Evolutionary conservation across 2,329 filamentous ascomycete genomes (phyloP).

Genomic region (Fusarium continuum): DNA sequence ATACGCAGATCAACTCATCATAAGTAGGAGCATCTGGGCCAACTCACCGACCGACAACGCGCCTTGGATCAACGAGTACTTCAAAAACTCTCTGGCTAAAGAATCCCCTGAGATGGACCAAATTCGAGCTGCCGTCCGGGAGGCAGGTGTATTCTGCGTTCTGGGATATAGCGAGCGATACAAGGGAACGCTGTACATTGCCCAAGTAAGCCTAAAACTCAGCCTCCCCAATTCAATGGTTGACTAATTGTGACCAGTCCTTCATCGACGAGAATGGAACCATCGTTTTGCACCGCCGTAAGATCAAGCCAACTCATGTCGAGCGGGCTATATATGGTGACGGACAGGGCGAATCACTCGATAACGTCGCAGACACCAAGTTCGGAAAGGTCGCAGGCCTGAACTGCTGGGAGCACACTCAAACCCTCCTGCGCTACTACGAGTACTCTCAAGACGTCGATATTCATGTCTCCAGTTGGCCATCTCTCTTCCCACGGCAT

Average conservation of each 20-base stretch:
- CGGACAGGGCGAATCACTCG: constrained; percentile 50
- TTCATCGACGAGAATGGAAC: constrained; percentile 54
- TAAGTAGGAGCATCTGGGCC: constrained; percentile 44
- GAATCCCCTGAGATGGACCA: constrained; percentile 54
- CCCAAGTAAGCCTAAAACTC: constrained; percentile 5
- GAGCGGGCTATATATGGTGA: constrained; percentile 61
- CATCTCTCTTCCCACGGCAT: constrained; percentile 33
- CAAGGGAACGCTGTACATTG: constrained; percentile 54
- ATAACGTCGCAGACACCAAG: constrained; percentile 49
- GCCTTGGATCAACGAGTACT: constrained; percentile 54
- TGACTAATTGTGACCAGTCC: constrained; percentile 44
- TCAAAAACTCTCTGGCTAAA: constrained; percentile 53
- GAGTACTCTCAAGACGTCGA: constrained; percentile 54
- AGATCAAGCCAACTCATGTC: constrained; percentile 63
- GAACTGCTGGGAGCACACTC: constrained; percentile 60
- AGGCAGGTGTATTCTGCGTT: constrained; percentile 54
- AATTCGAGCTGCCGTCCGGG: constrained; percentile 56
- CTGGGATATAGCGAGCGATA: constrained; percentile 55
- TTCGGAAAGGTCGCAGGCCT: constrained; percentile 54
- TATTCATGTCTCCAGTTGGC: constrained; percentile 60
- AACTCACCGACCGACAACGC: constrained; percentile 45
- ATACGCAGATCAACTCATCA: constrained; percentile 12
- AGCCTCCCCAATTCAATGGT: fast-evolving
- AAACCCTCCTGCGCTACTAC: constrained; percentile 59
- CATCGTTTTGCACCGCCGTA: constrained; percentile 53